Conservation (phyloP, 495 filamentous ascomycete genomes). For the Paragyromitra xinjiangensis region DNA sequence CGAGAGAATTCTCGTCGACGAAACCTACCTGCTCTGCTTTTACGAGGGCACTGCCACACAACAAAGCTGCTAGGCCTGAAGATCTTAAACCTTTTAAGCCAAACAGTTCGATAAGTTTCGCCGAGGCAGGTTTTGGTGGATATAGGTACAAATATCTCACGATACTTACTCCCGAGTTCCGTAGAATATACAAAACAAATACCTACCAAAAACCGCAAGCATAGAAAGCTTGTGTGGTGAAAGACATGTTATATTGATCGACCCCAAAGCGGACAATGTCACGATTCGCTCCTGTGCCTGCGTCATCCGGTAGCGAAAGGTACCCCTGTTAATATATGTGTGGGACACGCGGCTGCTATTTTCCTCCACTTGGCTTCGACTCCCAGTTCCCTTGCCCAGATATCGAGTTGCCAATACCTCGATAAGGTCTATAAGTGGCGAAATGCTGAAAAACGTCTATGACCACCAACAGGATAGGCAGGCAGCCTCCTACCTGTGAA, state of each 20-base stretch:
- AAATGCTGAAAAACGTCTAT: neutral
- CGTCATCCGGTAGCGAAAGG: constrained; percentile 21
- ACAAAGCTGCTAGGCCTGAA: neutral
- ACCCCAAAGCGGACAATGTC: neutral
- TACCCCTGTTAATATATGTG: constrained; percentile 8
- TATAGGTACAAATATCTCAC: constrained; percentile 1
- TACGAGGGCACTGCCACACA: constrained; percentile 13
- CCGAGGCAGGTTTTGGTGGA: neutral
- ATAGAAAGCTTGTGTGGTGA: neutral
- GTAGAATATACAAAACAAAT: neutral
- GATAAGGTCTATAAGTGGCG: neutral
- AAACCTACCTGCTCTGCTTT: neutral
- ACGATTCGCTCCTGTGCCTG: constrained; percentile 1
- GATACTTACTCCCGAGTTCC: neutral
- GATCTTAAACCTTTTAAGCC: neutral
- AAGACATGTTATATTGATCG: constrained; percentile 6
- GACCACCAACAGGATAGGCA: neutral
- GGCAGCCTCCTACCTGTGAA: neutral
- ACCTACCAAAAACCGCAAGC: neutral
- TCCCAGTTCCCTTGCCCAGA: neutral
- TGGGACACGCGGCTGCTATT: neutral
- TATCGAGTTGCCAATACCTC: neutral
- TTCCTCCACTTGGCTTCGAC: neutral
- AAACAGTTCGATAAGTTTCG: neutral
- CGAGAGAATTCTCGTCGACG: neutral